Conservation (phyloP, 805 yeast species). For the Zygosaccharomyces lentus region DNA sequence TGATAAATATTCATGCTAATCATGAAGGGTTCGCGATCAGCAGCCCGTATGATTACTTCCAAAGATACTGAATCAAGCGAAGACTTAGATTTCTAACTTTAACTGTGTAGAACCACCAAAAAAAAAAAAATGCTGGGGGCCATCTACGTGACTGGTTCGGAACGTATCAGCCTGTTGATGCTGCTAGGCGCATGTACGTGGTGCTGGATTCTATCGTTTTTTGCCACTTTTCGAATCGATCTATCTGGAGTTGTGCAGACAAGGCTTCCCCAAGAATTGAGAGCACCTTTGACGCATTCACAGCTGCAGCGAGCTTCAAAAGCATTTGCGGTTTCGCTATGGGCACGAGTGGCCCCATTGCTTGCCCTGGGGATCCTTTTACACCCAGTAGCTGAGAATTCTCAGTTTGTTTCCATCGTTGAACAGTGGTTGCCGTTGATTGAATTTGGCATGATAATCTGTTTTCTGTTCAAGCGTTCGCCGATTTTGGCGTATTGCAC, state of each 20-base stretch:
- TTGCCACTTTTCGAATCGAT: conserved; percentile 42
- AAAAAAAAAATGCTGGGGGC: background rate
- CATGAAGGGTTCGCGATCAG: conserved; percentile 23
- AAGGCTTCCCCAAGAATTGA: conserved; percentile 21
- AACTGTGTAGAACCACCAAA: background rate
- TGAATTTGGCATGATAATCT: conserved; percentile 20
- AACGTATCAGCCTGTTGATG: conserved; percentile 46
- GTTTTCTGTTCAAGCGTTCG: conserved; percentile 31
- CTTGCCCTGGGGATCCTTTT: conserved; percentile 11
- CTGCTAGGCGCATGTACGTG: conserved; percentile 52
- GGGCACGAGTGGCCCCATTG: conserved; percentile 27
- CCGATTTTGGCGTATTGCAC: conserved; percentile 39
- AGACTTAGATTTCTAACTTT: background rate
- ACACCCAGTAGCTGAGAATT: conserved; percentile 1
- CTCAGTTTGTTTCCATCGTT: conserved; percentile 4
- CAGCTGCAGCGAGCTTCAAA: conserved; percentile 36
- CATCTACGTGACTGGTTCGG: conserved; percentile 18
- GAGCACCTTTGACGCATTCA: conserved; percentile 34
- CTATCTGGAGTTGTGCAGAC: conserved; percentile 30
- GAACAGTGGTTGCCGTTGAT: conserved; percentile 16
- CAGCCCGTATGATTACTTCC: conserved; percentile 3
- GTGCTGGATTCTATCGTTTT: conserved; percentile 43
- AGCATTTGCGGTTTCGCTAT: conserved; percentile 21
- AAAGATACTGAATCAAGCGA: background rate
- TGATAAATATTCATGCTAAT: conserved; percentile 35